Evolutionary conservation across 805 yeast species (phyloP), one percentile per base, ranked within the genome.

Genomic region (Zygotorulaspora chibaensis): DNA sequence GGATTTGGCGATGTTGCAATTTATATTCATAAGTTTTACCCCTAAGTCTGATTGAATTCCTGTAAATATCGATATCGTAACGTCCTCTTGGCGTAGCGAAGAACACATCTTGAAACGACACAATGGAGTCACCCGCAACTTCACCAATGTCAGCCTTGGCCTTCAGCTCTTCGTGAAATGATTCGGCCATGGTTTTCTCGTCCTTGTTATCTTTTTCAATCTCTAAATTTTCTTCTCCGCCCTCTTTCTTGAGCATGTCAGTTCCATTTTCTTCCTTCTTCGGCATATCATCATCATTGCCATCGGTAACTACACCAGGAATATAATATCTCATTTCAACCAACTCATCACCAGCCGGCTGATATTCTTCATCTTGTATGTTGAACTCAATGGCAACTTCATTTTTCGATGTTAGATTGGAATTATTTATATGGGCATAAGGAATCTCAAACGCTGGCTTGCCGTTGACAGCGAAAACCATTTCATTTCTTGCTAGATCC

Each of bases 21-120:
- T 91, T 93, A 75, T 93, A 95, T 65, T 93, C 99, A 69, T 93
- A 93, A 2, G 98, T 93, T 68, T 91, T 93, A 65, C 99, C 99
- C 59, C 99, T 81, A 42, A 93, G 75, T 62, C 98, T 81, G 67
- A 93, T 78, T 42, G 93, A 85, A 26, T 80, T 78, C 29, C 87
- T 82, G 68, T 87, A 93, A 82, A 93, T 84, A 67, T 91, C 97
- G 57, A 93, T 85, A 66, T 93, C 98, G 66, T 90, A 93, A 67
- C 99, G 91, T 54, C 99, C 99, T 76, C 99, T 83, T 59, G 99
- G 99, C 1, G 98, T 93, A 48, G 93, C 79, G 75, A 93, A 88
- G 63, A 91, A 75, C 3, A 90, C 81, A 58, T 91, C 98, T 41
- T 85, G 79, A 70, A 91, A 90, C 5, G 97, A 85, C 3, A 88